Percentiles rank a stretch among this genome's conserved stretches.
Conservation (phyloP, 208 protist species). For the Acanthamoeba royreba region DNA sequence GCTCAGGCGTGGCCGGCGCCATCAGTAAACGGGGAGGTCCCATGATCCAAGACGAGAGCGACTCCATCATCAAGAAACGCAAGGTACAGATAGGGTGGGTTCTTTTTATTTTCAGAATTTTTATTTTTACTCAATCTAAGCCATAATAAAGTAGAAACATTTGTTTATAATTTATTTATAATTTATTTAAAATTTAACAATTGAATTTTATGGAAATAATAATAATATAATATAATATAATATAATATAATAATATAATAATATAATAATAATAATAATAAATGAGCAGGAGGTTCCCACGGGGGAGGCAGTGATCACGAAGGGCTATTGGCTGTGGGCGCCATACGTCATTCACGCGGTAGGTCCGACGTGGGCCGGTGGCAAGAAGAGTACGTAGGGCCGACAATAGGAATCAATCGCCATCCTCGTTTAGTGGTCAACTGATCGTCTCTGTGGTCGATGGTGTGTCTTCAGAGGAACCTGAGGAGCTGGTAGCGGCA, state of each 20-base stretch:
- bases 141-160: too few species aligned
- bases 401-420: background rate
- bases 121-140: background rate
- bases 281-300: slow-evolving; percentile 20
- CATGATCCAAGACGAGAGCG: background rate
- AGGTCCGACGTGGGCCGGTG: background rate
- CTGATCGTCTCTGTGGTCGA: background rate
- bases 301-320: background rate
- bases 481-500: background rate
- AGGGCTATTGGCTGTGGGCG: background rate
- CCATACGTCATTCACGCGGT: slow-evolving; percentile 15
- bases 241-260: too few species aligned
- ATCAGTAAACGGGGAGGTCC: background rate
- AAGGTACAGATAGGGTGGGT: background rate
- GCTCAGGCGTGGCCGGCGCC: background rate
- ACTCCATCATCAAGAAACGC: background rate
- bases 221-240: too few species aligned
- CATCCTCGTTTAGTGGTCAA: background rate
- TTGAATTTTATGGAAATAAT: too few species aligned
- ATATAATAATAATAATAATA: background rate
- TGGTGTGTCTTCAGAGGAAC: background rate
- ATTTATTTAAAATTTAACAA: too few species aligned
- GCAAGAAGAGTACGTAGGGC: slow-evolving; percentile 1
- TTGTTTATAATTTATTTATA: too few species aligned
- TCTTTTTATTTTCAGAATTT: background rate